Evolutionary conservation across 495 filamentous ascomycete genomes (phyloP).

Genomic region (Penicillium manginii): DNA sequence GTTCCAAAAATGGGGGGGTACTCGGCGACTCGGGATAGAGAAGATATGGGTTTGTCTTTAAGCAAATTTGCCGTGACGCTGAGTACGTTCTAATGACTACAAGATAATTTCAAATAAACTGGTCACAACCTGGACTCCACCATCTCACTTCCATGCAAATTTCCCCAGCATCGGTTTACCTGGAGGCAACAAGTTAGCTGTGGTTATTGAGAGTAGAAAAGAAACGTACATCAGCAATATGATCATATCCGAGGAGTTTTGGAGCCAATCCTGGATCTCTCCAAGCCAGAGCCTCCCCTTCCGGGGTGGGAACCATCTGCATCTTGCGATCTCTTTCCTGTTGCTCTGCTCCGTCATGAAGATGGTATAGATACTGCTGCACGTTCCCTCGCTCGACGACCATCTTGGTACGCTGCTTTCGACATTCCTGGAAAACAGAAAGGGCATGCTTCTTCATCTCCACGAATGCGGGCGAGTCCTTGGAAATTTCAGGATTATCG

Average conservation of each 20-base stretch:
- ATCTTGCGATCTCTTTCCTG: conserved; percentile 49
- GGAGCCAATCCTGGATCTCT: conserved; percentile 47
- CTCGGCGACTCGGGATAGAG: not conserved
- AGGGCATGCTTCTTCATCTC: conserved; percentile 42
- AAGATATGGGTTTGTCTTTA: not conserved
- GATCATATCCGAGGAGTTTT: conserved; percentile 49
- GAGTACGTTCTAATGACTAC: not conserved
- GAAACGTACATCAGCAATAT: conserved; percentile 41
- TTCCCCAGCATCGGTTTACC: conserved; percentile 24
- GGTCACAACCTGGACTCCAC: conserved; percentile 26
- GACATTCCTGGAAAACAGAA: conserved; percentile 47
- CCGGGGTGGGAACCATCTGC: conserved; percentile 47
- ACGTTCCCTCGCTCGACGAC: conserved; percentile 50
- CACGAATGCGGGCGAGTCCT: conserved; percentile 30
- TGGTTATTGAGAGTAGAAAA: not conserved
- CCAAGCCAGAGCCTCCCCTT: conserved; percentile 52
- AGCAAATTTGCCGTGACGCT: not conserved
- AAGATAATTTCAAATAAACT: conserved; percentile 1
- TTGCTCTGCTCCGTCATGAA: conserved; percentile 54
- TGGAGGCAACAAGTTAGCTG: not conserved
- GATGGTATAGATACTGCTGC: conserved; percentile 55
- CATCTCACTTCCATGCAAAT: not conserved
- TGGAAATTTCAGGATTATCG: conserved; percentile 25
- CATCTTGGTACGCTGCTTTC: conserved; percentile 48
- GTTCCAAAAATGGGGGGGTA: conserved; percentile 4